Conservation (phyloP, 441 rosid species). For the Lagerstroemia fauriei region DNA sequence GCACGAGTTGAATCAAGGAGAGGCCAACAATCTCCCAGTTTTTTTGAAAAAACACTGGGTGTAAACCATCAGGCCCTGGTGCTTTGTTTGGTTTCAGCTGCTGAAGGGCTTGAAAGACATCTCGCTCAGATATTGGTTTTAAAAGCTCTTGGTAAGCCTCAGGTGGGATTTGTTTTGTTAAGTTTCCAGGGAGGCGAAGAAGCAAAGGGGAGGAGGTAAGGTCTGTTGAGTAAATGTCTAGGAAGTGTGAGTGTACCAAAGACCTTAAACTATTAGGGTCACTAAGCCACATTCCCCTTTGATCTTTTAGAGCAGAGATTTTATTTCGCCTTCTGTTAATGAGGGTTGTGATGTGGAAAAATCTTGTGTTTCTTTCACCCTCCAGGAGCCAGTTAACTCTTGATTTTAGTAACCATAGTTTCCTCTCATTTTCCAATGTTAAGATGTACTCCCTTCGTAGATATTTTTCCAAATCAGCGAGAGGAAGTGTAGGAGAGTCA, state of each 20-base stretch:
- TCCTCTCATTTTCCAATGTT: neutral
- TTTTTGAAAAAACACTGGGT: neutral
- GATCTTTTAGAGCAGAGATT: neutral
- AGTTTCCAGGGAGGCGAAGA: no score
- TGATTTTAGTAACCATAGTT: neutral
- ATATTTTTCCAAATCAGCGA: no score
- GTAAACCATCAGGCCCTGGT: neutral
- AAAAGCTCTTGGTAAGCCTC: neutral
- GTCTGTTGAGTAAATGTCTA: neutral
- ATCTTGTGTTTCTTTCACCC: neutral
- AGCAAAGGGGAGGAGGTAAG: no score
- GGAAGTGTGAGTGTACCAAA: no score
- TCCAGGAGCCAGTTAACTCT: neutral
- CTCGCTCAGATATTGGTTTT: neutral
- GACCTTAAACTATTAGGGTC: neutral
- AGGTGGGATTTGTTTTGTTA: neutral
- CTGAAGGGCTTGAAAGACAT: neutral
- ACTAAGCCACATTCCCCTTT: neutral
- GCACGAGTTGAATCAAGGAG: neutral
- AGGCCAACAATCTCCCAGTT: neutral
- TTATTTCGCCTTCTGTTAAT: neutral
- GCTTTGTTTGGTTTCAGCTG: neutral
- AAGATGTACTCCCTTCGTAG: no score
- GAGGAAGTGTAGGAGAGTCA: no score
- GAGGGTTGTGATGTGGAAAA: neutral